Conservation (phyloP, 2,329 filamentous ascomycete species). For the Fonsecaea pugnacius region DNA sequence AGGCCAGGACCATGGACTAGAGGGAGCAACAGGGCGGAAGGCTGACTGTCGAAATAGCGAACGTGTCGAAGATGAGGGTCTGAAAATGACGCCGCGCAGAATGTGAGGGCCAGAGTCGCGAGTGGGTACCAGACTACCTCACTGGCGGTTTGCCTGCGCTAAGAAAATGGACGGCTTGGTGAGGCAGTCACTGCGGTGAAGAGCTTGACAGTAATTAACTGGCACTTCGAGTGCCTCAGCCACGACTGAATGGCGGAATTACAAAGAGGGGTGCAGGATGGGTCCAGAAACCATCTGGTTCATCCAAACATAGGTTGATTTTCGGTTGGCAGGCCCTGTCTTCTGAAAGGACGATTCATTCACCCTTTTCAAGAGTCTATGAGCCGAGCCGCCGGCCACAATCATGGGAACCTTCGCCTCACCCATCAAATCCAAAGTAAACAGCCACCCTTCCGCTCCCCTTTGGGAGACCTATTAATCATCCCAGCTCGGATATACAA, state of each 20-base stretch:
- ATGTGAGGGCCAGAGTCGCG: slow-evolving; percentile 10
- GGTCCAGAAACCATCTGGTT: not conserved
- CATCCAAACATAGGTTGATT: not conserved
- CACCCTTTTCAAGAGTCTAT: not conserved
- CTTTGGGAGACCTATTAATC: not conserved
- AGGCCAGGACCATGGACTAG: slow-evolving; percentile 32
- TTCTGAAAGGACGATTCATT: not conserved
- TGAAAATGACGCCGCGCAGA: slow-evolving; percentile 23
- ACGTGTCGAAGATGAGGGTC: slow-evolving; percentile 23
- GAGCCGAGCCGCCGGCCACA: not conserved
- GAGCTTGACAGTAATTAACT: not conserved
- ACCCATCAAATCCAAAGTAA: not conserved
- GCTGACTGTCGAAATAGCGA: slow-evolving; percentile 9
- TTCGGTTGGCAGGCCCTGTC: not conserved
- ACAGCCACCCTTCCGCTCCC: not conserved
- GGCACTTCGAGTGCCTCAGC: not conserved
- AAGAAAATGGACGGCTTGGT: not conserved
- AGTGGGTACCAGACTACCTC: slow-evolving; percentile 15
- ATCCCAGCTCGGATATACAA: not conserved
- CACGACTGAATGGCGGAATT: not conserved
- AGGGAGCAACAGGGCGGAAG: slow-evolving; percentile 14
- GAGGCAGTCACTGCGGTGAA: slow-evolving; percentile 1
- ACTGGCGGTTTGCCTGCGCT: slow-evolving; percentile 18
- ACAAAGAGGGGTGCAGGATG: not conserved
- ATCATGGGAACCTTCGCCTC: not conserved